Percentiles rank a stretch among this genome's conserved stretches.
These are phyloP conservation scores for Pulveroboletus frians DNA, from an alignment of 768 basidiomycete genomes.

Conservation along the genomic window DNA sequence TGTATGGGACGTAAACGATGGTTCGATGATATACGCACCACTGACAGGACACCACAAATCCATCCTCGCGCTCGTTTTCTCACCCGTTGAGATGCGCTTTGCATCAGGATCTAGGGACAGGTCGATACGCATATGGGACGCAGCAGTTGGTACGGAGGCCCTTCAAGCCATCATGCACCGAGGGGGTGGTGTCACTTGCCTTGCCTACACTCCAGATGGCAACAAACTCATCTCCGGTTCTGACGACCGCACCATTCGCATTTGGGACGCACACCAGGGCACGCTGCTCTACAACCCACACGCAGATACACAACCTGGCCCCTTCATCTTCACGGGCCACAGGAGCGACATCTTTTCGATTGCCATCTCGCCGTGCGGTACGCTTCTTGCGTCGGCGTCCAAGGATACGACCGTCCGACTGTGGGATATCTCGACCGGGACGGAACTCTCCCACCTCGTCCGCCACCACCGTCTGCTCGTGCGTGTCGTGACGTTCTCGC, in stretches of 20 bases:
- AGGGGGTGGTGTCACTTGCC: constrained; percentile 19
- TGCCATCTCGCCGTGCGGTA: constrained; percentile 29
- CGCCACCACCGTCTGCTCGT: constrained; percentile 26
- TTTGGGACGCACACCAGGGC: constrained; percentile 27
- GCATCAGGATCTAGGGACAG: constrained; percentile 30
- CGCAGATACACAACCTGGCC: not conserved
- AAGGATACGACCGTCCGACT: constrained; percentile 29
- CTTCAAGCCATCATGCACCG: constrained; percentile 14
- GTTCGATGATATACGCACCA: constrained; percentile 11
- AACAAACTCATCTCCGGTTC: constrained; percentile 27
- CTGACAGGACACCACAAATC: constrained; percentile 23
- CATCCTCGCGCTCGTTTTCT: constrained; percentile 27
- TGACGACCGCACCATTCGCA: constrained; percentile 25
- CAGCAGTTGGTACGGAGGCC: constrained; percentile 11
- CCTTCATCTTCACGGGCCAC: constrained; percentile 19
- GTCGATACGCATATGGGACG: constrained; percentile 28
- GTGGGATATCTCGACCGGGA: constrained; percentile 20
- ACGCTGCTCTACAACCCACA: constrained; percentile 13
- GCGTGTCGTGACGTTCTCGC: constrained; percentile 26
- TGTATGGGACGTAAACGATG: constrained; percentile 21
- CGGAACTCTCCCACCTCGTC: constrained; percentile 23
- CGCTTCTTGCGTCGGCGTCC: constrained; percentile 28
- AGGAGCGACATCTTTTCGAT: constrained; percentile 23
- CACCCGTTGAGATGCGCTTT: constrained; percentile 22
- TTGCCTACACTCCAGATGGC: constrained; percentile 30